phyloP scores from a whole-genome alignment of 140 eudicot genomes.

The Bidens hawaiensis region DNA sequence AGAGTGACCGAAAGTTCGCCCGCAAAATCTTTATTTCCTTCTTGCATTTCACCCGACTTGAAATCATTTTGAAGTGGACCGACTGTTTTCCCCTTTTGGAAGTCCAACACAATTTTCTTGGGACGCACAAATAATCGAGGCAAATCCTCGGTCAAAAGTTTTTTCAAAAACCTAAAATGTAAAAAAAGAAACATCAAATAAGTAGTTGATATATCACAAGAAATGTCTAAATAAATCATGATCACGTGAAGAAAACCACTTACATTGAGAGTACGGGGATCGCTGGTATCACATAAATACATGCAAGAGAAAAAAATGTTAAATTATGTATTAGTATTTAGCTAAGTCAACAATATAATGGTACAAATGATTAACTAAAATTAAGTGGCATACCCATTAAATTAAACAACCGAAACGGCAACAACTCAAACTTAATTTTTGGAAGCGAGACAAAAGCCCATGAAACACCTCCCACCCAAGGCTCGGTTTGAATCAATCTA shows the following conservation, averaged over 20 bases:
- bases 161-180: slow-evolving; percentile 72
- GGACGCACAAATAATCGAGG: slow-evolving; percentile 88
- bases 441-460: slow-evolving; percentile 48
- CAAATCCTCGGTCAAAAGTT: slow-evolving; percentile 85
- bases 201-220: not conserved
- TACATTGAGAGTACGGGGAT: slow-evolving; percentile 90
- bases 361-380: not conserved
- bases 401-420: slow-evolving; percentile 53
- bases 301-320: slow-evolving; percentile 28
- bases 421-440: slow-evolving; percentile 32
- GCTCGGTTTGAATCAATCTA: slow-evolving; percentile 31
- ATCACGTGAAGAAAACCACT: slow-evolving; percentile 33
- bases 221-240: slow-evolving; percentile 9
- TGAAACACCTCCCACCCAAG: slow-evolving; percentile 43
- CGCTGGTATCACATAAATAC: slow-evolving; percentile 49
- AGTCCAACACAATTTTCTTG: slow-evolving; percentile 77
- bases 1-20: slow-evolving; percentile 96
- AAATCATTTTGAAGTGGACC: slow-evolving; percentile 55
- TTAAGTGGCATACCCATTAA: slow-evolving; percentile 60
- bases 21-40: slow-evolving; percentile 65
- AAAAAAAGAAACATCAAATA: slow-evolving; percentile 3
- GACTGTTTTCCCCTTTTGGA: slow-evolving; percentile 74
- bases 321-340: slow-evolving; percentile 7
- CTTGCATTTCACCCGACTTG: slow-evolving; percentile 57
- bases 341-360: not conserved